Percentiles rank a stretch among this genome's conserved stretches.
phyloP scores from a whole-genome alignment of 495 filamentous ascomycete genomes.

The Penicillium taxi region DNA sequence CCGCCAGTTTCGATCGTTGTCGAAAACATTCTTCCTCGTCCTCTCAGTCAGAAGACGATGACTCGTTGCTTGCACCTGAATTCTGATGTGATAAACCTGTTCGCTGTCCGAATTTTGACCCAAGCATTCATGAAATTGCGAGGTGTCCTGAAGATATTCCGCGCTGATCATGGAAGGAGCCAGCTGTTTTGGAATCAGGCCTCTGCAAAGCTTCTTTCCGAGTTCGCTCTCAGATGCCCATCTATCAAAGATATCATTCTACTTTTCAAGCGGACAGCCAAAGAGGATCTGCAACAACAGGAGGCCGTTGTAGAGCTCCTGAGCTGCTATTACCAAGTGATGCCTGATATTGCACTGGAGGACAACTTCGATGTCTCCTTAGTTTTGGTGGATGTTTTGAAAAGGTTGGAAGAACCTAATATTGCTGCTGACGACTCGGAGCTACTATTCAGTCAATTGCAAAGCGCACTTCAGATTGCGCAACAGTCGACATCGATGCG shows the following conservation, averaged over 20 bases:
- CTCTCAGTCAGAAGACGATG: constrained; percentile 67
- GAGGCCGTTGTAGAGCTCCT: constrained; percentile 71
- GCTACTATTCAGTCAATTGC: constrained; percentile 58
- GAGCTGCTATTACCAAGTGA: constrained; percentile 68
- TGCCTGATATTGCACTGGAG: constrained; percentile 70
- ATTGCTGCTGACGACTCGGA: constrained; percentile 33
- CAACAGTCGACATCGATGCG: constrained; percentile 68
- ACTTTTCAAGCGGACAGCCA: constrained; percentile 55
- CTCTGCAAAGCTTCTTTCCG: constrained; percentile 52
- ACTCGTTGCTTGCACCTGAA: constrained; percentile 70
- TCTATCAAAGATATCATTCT: constrained; percentile 66
- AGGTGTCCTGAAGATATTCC: constrained; percentile 38
- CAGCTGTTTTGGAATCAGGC: constrained; percentile 58
- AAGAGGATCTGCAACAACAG: constrained; percentile 63
- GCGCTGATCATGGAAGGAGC: constrained; percentile 27
- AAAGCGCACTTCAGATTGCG: constrained; percentile 69
- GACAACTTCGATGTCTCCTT: constrained; percentile 81
- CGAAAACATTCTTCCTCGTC: constrained; percentile 80
- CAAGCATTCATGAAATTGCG: constrained; percentile 72
- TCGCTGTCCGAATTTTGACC: constrained; percentile 69
- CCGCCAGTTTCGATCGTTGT: constrained; percentile 68
- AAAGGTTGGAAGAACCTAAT: constrained; percentile 37
- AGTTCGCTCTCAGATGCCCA: constrained; percentile 74
- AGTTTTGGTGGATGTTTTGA: constrained; percentile 58
- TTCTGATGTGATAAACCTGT: constrained; percentile 67